Percentiles rank a stretch among this genome's conserved stretches.
These are phyloP conservation scores for Cercospora brassicicola DNA, from an alignment of 2,329 filamentous ascomycete species.

Conservation along the genomic window DNA sequence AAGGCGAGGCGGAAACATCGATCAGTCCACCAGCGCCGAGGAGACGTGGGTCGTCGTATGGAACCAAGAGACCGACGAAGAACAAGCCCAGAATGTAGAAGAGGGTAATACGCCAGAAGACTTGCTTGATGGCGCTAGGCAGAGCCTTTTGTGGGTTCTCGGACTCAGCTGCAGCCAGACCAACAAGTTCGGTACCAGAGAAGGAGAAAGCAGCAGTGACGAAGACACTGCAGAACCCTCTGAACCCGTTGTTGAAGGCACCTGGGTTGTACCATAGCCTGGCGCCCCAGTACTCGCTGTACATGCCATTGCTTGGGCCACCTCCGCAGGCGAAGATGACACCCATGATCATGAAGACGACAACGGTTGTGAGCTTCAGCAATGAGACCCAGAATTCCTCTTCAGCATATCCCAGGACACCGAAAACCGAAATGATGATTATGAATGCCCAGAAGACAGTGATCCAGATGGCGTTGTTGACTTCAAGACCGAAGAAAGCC, in stretches of 20 bases:
- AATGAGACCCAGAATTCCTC: slow-evolving; percentile 35
- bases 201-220: slow-evolving; percentile 65
- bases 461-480: slow-evolving; percentile 30
- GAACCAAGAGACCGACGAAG: slow-evolving; percentile 79
- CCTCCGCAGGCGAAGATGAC: slow-evolving; percentile 59
- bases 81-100: slow-evolving; percentile 86
- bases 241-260: slow-evolving; percentile 58
- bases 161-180: slow-evolving; percentile 74
- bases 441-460: slow-evolving; percentile 30
- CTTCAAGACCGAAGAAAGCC: slow-evolving; percentile 31
- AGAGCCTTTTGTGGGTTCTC: slow-evolving; percentile 78
- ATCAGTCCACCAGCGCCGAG: slow-evolving; percentile 54
- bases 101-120: slow-evolving; percentile 89
- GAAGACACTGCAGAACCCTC: slow-evolving; percentile 64
- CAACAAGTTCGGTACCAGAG: slow-evolving; percentile 61
- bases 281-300: slow-evolving; percentile 50
- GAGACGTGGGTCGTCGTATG: slow-evolving; percentile 66
- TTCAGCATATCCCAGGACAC: slow-evolving; percentile 34
- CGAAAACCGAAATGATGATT: slow-evolving; percentile 32
- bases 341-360: slow-evolving; percentile 64
- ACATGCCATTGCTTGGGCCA: slow-evolving; percentile 47
- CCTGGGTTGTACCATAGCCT: slow-evolving; percentile 46
- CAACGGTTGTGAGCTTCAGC: slow-evolving; percentile 44
- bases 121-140: slow-evolving; percentile 85
- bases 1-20: slow-evolving; percentile 79